Evolutionary conservation across 169 alveolate genomes (phyloP), one percentile per base, ranked within the genome.

Genomic region (Pseudocohnilembus persalinus): DNA sequence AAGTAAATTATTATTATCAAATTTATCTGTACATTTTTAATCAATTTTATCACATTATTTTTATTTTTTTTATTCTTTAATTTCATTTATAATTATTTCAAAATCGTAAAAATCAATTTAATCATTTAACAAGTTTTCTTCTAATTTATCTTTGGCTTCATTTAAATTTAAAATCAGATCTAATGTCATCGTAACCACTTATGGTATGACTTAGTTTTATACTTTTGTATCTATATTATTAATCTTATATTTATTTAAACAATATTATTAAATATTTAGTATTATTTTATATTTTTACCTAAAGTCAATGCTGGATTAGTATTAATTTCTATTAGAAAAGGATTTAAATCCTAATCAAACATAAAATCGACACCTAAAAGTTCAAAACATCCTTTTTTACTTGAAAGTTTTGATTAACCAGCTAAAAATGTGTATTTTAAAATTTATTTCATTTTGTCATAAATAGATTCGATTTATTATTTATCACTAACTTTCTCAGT

Each of bases 301-400:
- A 81, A 32, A 31, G 49, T 68, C 49, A 95, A 83, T 16, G 96
- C 95, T 15, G 97, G 97, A 82, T 95, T 95, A 29, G 93, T 92
- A 82, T 95, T 95, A 49, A 93, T 93, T 83, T 95, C 97, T 72
- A 95, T 93, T 76, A 93, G 81, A 83, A 92, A 91, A 0, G 96
- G 96, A 74, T 89, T 91, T 74, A 85, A 88, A 65, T 93, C 79
- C 29, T 84, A 88, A 83, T 93, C 97, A 73, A 95, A 85, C 90
- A 95, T 79, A 29, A 95, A 88, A 88, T 95, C 98, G 83, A 89
- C 90, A 84, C 98, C 98, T 72, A 92, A 88, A 35, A 95, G 86
- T 88, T 95, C 98, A 89, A 95, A 95, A 63, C 91, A 89, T 31
- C 96, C 96, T 74, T 82, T 75, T 76, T 89, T 83, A 72, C 83